phyloP scores from a whole-genome alignment of 192 early-diverging fungal species.

The Globomyces pollinis-pini region DNA sequence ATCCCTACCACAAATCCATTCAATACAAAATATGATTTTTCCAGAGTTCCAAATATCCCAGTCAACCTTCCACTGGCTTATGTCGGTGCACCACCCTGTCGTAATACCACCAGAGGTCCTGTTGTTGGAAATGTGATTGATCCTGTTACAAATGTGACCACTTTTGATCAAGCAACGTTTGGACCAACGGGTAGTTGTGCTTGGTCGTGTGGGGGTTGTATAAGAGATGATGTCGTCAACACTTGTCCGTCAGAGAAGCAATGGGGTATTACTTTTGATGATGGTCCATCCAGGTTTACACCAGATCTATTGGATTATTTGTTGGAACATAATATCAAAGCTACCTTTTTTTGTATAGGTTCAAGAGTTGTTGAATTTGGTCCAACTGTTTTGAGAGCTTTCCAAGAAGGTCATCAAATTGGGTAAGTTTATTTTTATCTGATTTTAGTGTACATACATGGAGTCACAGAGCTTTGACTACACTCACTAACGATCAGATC shows the following conservation, averaged over 20 bases:
- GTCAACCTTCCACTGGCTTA: no score
- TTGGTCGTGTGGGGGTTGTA: constrained; percentile 1
- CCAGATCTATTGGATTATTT: constrained; percentile 44
- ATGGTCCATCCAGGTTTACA: constrained; percentile 45
- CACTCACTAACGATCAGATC: constrained; percentile 52
- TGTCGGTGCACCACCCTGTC: no score
- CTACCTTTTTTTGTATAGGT: constrained; percentile 64
- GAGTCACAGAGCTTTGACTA: constrained; percentile 48
- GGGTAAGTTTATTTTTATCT: no score
- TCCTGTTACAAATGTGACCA: no score
- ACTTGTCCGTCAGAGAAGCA: not conserved
- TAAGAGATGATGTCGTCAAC: not conserved
- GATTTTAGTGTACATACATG: constrained; percentile 57
- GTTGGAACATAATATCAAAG: constrained; percentile 45
- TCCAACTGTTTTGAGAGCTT: constrained; percentile 36
- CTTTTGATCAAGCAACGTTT: no score
- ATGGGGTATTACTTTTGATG: constrained; percentile 39
- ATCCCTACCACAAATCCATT: no score
- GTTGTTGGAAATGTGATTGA: no score
- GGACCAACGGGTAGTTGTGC: no score
- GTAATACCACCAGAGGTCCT: no score
- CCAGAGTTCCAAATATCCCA: no score
- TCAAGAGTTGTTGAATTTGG: constrained; percentile 33
- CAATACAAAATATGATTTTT: no score
- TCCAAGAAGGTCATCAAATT: constrained; percentile 53